Evolutionary conservation across 208 protist species (phyloP).

Genomic region (Herpetomonas samuelpessoai): DNA sequence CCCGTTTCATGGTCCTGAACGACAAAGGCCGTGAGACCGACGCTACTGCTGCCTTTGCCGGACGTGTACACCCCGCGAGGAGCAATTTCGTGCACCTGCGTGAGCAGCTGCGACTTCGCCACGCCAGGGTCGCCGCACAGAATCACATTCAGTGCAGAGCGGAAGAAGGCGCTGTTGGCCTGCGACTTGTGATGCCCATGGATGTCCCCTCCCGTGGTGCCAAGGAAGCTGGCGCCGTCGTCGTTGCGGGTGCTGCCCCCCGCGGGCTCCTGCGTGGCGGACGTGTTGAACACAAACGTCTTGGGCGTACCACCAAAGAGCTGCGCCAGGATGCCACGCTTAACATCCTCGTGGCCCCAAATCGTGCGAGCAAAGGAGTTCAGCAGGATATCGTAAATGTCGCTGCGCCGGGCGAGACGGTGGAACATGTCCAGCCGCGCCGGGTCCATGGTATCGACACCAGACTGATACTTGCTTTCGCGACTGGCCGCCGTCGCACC

Average conservation of each 20-base stretch:
- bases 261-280: not conserved
- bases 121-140: slow-evolving; percentile 99
- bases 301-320: slow-evolving; percentile 98
- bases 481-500: slow-evolving; percentile 4
- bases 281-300: slow-evolving; percentile 64
- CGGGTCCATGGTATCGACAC: slow-evolving; percentile 36
- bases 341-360: slow-evolving; percentile 98
- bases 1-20: slow-evolving; percentile 96
- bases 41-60: slow-evolving; percentile 98
- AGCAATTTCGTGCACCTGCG: slow-evolving; percentile 97
- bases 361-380: slow-evolving; percentile 97
- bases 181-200: slow-evolving; percentile 13
- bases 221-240: not conserved
- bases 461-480: not conserved
- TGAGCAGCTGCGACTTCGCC: slow-evolving; percentile 99
- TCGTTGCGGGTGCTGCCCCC: slow-evolving; percentile 4
- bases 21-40: slow-evolving; percentile 99
- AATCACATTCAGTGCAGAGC: slow-evolving; percentile 98
- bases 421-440: slow-evolving; percentile 76
- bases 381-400: slow-evolving; percentile 97
- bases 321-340: slow-evolving; percentile 98
- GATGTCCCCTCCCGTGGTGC: slow-evolving; percentile 1
- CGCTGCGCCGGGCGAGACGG: slow-evolving; percentile 61
- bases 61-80: slow-evolving; percentile 98
- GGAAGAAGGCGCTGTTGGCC: slow-evolving; percentile 57